phyloP scores from a whole-genome alignment of 1,284 basidiomycete genomes.

The Takashimella tepidaria region DNA sequence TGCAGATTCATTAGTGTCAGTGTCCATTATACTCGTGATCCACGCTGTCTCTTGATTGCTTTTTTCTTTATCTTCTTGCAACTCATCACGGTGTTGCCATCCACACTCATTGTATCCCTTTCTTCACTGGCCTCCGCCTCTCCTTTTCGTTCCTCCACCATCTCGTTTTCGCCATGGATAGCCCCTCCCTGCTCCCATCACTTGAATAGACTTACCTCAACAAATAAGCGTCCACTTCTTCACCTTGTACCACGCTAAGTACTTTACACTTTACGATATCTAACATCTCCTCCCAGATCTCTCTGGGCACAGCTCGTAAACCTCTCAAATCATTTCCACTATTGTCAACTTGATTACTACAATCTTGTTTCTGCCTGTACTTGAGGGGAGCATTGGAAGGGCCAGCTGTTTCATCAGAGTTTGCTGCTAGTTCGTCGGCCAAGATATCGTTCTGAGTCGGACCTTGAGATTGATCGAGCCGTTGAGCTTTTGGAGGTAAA shows the following conservation, averaged over 20 bases:
- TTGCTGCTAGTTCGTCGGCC: not conserved
- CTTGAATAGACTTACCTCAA: conserved; percentile 86
- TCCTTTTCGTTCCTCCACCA: too few relatives aligned
- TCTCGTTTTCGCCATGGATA: conserved; percentile 8
- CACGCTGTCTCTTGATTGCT: not conserved
- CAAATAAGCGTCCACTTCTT: conserved; percentile 89
- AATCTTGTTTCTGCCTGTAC: not conserved
- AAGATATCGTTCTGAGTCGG: too few relatives aligned
- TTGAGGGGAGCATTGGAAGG: not conserved
- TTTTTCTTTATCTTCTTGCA: not conserved
- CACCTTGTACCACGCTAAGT: conserved; percentile 78
- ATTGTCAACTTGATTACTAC: too few relatives aligned
- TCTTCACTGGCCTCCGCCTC: too few relatives aligned
- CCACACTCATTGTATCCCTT: too few relatives aligned
- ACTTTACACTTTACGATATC: conserved; percentile 97
- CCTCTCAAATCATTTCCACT: conserved; percentile 6
- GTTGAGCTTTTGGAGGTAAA: conserved; percentile 46
- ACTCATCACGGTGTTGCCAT: not conserved
- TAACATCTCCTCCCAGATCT: conserved; percentile 94
- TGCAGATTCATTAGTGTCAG: too few relatives aligned
- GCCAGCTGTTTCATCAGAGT: not conserved
- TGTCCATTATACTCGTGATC: too few relatives aligned
- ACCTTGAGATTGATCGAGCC: not conserved
- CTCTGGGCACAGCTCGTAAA: conserved; percentile 61
- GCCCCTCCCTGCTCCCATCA: too few relatives aligned